phyloP scores from a whole-genome alignment of 768 basidiomycete genomes.

The Trametes maxima region DNA sequence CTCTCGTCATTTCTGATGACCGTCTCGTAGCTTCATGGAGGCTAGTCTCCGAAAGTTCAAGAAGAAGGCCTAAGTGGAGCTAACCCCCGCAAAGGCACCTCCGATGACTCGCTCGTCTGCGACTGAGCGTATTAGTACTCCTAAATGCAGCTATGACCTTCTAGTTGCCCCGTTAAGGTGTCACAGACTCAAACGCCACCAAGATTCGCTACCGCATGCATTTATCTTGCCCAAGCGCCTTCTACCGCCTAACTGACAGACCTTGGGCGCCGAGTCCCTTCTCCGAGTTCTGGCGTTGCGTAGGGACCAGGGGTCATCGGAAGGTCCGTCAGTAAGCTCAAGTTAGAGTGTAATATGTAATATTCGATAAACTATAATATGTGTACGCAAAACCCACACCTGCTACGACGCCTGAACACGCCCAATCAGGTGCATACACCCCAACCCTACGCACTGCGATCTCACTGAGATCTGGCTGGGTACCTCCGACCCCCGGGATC shows the following conservation, averaged over 20 bases:
- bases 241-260: too few species aligned
- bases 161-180: too few species aligned
- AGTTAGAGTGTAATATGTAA: not conserved
- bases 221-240: too few species aligned
- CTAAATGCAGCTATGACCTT: too few species aligned
- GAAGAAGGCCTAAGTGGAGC: not conserved
- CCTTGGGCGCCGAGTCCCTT: too few species aligned
- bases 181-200: too few species aligned
- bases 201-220: too few species aligned
- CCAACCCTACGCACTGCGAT: not conserved
- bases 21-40: slow-evolving; percentile 22
- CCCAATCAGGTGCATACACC: slow-evolving; percentile 1
- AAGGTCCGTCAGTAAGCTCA: not conserved
- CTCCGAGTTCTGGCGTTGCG: too few species aligned
- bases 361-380: not conserved
- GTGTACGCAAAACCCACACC: not conserved
- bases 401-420: not conserved
- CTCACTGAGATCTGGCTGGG: not conserved
- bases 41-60: slow-evolving; percentile 25
- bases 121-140: too few species aligned
- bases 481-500: not conserved
- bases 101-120: not conserved
- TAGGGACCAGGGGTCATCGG: too few species aligned
- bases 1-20: not conserved
- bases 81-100: not conserved